phyloP scores from a whole-genome alignment of 352 stramenopile species.

The Thalassiosira livingstoniorum region DNA sequence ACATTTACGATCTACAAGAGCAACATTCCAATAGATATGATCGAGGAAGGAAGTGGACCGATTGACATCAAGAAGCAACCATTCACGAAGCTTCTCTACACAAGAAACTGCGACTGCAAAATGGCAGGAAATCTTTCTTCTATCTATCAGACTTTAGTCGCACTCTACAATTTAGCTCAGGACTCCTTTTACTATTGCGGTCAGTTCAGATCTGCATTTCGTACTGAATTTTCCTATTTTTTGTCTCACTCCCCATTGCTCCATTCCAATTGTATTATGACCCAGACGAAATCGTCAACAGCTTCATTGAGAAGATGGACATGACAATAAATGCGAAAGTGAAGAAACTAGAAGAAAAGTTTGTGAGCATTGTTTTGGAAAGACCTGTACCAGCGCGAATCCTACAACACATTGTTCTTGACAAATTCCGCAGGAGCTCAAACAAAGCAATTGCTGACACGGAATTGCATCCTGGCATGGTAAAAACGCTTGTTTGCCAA shows the following conservation, averaged over 20 bases:
- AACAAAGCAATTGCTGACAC: constrained; percentile 55
- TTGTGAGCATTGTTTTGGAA: constrained; percentile 44
- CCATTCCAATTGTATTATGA: constrained; percentile 11
- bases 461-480: constrained; percentile 44
- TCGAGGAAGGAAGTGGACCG: constrained; percentile 38
- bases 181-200: constrained; percentile 70
- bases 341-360: constrained; percentile 51
- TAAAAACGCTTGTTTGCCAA: constrained; percentile 57
- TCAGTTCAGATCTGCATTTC: constrained; percentile 28
- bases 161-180: constrained; percentile 66
- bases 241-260: background rate
- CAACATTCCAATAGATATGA: constrained; percentile 55
- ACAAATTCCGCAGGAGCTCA: constrained; percentile 67
- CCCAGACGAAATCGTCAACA: constrained; percentile 76
- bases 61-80: constrained; percentile 65
- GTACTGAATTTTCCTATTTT: constrained; percentile 10
- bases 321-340: constrained; percentile 61
- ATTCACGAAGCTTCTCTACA: constrained; percentile 68
- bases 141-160: constrained; percentile 72
- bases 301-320: constrained; percentile 77
- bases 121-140: constrained; percentile 74
- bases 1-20: constrained; percentile 75
- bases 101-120: constrained; percentile 71
- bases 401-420: constrained; percentile 63
- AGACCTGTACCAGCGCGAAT: constrained; percentile 54